Conservation (phyloP, 148 eudicot species). For the Rhododendron griersonianum region DNA sequence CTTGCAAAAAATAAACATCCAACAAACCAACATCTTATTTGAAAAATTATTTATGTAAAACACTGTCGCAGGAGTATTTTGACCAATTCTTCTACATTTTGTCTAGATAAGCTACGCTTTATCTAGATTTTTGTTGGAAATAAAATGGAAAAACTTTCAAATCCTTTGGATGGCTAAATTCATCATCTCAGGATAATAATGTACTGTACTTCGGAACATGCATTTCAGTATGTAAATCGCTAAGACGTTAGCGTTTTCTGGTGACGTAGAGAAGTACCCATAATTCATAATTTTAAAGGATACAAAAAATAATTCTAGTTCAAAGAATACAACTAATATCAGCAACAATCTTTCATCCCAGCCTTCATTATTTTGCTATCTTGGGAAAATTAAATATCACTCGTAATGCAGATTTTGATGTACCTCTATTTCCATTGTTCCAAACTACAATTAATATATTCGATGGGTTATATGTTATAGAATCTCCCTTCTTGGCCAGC, state of each 20-base stretch:
- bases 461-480: neutral
- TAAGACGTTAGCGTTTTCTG: neutral
- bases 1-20: too few relatives aligned
- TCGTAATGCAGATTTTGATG: neutral
- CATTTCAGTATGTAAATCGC: neutral
- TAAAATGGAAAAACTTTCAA: too few relatives aligned
- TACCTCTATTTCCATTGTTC: neutral
- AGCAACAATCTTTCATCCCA: neutral
- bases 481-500: neutral
- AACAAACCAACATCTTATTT: too few relatives aligned
- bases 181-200: neutral
- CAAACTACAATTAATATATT: neutral
- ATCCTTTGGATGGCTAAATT: neutral
- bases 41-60: too few relatives aligned
- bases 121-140: neutral
- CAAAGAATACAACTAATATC: neutral
- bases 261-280: neutral
- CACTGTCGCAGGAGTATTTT: too few relatives aligned
- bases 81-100: too few relatives aligned
- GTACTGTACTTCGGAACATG: neutral
- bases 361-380: neutral
- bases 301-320: too few relatives aligned
- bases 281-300: neutral
- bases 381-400: neutral
- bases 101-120: too few relatives aligned